phyloP scores from a whole-genome alignment of 139 green algal genomes.

The Haematococcus sp. region DNA sequence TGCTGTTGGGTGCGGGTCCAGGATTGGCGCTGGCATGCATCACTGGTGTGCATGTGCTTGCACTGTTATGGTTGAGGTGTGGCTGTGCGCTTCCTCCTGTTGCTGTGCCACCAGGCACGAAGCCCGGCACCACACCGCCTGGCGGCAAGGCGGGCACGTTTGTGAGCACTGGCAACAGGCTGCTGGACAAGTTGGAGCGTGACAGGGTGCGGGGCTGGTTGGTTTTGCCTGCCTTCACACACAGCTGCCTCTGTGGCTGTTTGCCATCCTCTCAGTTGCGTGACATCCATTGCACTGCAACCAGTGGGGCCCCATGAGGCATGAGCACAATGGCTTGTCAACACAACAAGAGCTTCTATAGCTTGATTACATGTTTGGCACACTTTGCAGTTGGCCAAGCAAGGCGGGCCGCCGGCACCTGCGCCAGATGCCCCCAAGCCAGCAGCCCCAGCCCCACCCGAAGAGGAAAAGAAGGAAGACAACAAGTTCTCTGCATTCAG shows the following conservation, averaged over 20 bases:
- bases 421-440: slow-evolving; percentile 4
- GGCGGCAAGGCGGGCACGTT: slow-evolving; percentile 61
- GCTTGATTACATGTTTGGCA: background rate
- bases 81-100: background rate
- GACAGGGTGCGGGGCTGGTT: slow-evolving; percentile 13
- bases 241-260: slow-evolving; percentile 1
- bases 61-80: background rate
- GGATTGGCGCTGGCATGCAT: background rate
- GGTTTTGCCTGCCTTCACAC: background rate
- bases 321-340: background rate
- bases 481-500: slow-evolving; percentile 59
- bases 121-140: no score
- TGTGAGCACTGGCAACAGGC: slow-evolving; percentile 63
- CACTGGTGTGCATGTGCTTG: no score
- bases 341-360: background rate
- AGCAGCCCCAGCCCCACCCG: slow-evolving; percentile 2
- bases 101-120: background rate
- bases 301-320: background rate
- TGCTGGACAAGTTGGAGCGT: slow-evolving; percentile 55
- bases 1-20: background rate
- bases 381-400: slow-evolving; percentile 25
- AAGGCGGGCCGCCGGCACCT: slow-evolving; percentile 7
- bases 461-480: slow-evolving; percentile 46
- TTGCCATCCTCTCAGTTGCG: background rate
- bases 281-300: background rate